These are phyloP conservation scores for Ustilago nuda DNA, from an alignment of 1,284 basidiomycete genomes.

Conservation along the genomic window DNA sequence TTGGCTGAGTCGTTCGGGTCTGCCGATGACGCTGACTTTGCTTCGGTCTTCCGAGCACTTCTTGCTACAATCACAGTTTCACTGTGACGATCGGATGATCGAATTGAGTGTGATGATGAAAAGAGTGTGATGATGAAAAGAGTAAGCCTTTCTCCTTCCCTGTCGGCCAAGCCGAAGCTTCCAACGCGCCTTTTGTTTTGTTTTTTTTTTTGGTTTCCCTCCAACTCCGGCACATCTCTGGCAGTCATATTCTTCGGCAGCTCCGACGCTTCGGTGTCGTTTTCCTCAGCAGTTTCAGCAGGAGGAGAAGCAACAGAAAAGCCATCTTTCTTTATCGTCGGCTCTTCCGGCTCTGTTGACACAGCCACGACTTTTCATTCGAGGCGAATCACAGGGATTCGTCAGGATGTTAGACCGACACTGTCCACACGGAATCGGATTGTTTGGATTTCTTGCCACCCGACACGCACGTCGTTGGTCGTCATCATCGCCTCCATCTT, in stretches of 20 bases:
- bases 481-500: slow-evolving; percentile 6
- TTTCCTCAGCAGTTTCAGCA: not conserved
- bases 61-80: slow-evolving; percentile 1
- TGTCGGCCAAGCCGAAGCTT: slow-evolving; percentile 8
- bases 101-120: not conserved
- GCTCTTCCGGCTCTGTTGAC: too few species aligned
- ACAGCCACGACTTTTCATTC: too few species aligned
- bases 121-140: slow-evolving; percentile 6
- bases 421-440: not conserved
- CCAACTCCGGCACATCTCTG: too few species aligned
- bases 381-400: too few species aligned
- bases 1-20: not conserved
- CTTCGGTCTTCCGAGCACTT: slow-evolving; percentile 5
- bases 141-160: slow-evolving; percentile 10
- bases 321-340: too few species aligned
- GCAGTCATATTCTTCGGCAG: not conserved
- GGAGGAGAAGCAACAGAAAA: not conserved
- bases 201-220: too few species aligned
- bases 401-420: not conserved
- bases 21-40: not conserved
- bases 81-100: slow-evolving; percentile 6
- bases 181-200: slow-evolving; percentile 11
- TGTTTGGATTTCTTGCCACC: not conserved
- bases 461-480: slow-evolving; percentile 20
- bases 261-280: slow-evolving; percentile 4